Evolutionary conservation across 2,329 filamentous ascomycete genomes (phyloP).

Genomic region (Epichloe amarillans): DNA sequence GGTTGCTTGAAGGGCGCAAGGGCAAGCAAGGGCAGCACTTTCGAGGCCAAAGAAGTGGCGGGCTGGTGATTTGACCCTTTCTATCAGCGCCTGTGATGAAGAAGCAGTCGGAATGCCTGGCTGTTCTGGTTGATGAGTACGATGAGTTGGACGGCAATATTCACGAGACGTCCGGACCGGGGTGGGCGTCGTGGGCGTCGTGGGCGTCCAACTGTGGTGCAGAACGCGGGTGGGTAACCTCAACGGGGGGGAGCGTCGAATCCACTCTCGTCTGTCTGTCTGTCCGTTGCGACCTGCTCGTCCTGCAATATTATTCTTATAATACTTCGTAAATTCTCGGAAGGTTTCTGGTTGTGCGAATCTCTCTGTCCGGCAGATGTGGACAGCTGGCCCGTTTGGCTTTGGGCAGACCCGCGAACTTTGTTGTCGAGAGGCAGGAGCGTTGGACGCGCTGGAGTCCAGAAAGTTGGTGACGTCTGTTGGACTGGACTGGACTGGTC

Average conservation of each 20-base stretch:
- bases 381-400: neutral
- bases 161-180: neutral
- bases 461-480: neutral
- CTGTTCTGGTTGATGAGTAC: neutral
- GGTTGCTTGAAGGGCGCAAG: neutral
- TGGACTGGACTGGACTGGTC: neutral
- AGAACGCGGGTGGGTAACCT: slow-evolving; percentile 2
- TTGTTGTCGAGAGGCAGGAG: neutral
- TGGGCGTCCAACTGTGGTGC: slow-evolving; percentile 1
- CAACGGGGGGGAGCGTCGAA: neutral
- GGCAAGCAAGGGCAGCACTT: neutral
- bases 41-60: neutral
- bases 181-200: neutral
- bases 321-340: neutral
- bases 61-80: neutral
- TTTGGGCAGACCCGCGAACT: neutral
- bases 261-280: neutral
- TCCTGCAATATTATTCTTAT: neutral
- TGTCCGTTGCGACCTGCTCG: neutral
- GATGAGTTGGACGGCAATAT: neutral
- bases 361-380: neutral
- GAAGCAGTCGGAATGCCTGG: neutral
- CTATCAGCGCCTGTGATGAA: neutral
- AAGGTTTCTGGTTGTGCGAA: neutral
- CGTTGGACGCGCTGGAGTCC: neutral